Conservation (phyloP, 768 basidiomycete genomes). For the Naganishia vaughanmartiniae region DNA sequence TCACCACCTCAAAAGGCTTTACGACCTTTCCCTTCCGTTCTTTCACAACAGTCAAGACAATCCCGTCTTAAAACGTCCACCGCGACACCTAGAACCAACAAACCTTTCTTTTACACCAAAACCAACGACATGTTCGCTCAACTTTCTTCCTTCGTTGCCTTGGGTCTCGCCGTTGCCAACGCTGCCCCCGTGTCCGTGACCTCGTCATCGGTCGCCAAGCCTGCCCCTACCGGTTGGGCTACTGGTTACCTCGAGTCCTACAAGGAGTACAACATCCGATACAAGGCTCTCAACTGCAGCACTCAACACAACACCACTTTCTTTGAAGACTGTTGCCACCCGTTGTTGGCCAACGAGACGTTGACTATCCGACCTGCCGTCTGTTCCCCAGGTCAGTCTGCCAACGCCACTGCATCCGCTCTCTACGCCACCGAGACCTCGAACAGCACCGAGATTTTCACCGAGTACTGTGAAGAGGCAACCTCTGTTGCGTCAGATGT, state of each 20-base stretch:
- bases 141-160: conserved; percentile 15
- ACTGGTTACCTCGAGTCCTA: conserved; percentile 50
- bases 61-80: conserved; percentile 22
- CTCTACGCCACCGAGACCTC: conserved; percentile 34
- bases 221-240: conserved; percentile 40
- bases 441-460: conserved; percentile 36
- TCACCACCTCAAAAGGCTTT: conserved; percentile 2
- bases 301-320: conserved; percentile 52
- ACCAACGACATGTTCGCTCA: conserved; percentile 17
- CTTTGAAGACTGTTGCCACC: conserved; percentile 71
- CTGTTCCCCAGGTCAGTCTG: conserved; percentile 56
- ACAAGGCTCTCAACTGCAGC: conserved; percentile 60
- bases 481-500: conserved; percentile 37
- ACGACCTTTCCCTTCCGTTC: conserved; percentile 17
- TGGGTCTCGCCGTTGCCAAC: conserved; percentile 28
- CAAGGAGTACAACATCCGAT: conserved; percentile 60
- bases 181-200: conserved; percentile 2
- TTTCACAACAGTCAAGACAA: conserved; percentile 24
- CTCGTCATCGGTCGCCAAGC: conserved; percentile 21
- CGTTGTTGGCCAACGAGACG: conserved; percentile 63
- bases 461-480: conserved; percentile 34
- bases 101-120: conserved; percentile 3
- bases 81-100: conserved; percentile 14
- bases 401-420: conserved; percentile 35
- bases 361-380: conserved; percentile 58